Evolutionary conservation across 2,329 filamentous ascomycete species (phyloP).

Genomic region (Tolypocladium album): DNA sequence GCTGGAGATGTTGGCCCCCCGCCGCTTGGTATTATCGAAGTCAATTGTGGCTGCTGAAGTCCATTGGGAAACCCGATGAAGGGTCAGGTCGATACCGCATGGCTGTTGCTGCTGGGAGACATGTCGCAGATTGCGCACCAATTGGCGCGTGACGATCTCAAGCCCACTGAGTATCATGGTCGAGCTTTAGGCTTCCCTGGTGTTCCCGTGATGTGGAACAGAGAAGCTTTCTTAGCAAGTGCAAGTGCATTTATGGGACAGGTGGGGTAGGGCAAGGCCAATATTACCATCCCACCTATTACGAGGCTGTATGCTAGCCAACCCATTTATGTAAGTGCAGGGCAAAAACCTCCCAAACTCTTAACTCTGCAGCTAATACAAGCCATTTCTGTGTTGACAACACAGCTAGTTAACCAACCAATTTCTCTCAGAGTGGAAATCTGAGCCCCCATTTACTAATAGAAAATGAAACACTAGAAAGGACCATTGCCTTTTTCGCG

Average conservation of each 20-base stretch:
- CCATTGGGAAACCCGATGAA: neutral
- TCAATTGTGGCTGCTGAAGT: neutral
- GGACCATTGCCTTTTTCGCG: too few relatives aligned
- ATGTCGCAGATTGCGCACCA: neutral
- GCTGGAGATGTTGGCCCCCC: neutral
- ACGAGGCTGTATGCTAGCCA: too few relatives aligned
- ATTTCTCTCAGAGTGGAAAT: too few relatives aligned
- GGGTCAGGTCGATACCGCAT: neutral
- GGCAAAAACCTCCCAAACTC: too few relatives aligned
- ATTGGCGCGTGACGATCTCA: neutral
- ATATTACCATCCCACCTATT: too few relatives aligned
- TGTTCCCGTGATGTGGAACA: neutral
- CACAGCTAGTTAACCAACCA: too few relatives aligned
- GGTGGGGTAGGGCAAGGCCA: too few relatives aligned
- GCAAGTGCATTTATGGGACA: neutral
- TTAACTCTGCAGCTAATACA: too few relatives aligned
- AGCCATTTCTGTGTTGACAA: too few relatives aligned
- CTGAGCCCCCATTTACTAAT: too few relatives aligned
- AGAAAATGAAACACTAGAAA: too few relatives aligned
- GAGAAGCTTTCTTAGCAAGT: neutral
- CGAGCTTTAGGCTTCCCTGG: neutral
- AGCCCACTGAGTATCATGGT: neutral
- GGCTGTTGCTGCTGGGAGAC: neutral
- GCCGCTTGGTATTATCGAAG: neutral
- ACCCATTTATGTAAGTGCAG: too few relatives aligned